These are phyloP conservation scores for Saccharomycopsis fodiens DNA, from an alignment of 805 yeast species.

Conservation along the genomic window DNA sequence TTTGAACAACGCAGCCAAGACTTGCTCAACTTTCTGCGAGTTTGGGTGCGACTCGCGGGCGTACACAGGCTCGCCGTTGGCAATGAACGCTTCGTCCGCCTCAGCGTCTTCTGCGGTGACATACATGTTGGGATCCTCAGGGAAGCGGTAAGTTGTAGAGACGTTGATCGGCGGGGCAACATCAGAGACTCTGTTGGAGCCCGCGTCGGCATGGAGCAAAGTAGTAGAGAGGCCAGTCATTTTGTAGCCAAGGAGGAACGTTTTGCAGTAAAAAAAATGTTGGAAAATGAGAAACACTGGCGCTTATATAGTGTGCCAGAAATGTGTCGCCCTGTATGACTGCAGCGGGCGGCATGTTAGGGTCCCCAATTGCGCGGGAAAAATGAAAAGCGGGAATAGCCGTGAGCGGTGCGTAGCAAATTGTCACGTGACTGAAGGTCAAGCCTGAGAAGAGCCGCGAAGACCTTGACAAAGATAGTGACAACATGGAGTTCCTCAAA, in stretches of 20 bases:
- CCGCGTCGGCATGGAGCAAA: conserved; percentile 69
- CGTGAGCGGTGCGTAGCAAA: too few species aligned
- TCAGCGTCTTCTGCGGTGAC: conserved; percentile 28
- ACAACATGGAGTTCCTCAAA: conserved; percentile 8
- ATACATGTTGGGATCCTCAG: conserved; percentile 49
- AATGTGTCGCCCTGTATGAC: neutral
- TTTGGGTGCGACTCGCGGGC: conserved; percentile 75
- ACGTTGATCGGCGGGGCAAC: conserved; percentile 77
- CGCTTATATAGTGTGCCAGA: too few species aligned
- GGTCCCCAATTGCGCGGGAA: neutral
- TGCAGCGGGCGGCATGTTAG: neutral
- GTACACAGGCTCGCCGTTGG: conserved; percentile 39
- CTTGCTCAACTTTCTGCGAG: conserved; percentile 56
- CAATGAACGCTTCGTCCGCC: conserved; percentile 25
- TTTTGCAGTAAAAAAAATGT: neutral
- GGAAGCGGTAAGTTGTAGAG: conserved; percentile 69
- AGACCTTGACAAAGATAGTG: too few species aligned
- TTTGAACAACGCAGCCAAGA: conserved; percentile 50
- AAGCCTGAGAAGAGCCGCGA: too few species aligned
- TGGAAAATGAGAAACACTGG: too few species aligned
- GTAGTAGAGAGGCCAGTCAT: conserved; percentile 47
- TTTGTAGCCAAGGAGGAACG: neutral
- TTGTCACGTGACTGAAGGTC: too few species aligned
- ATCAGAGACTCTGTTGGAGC: conserved; percentile 45
- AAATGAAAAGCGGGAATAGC: too few species aligned